Evolutionary conservation across 2,329 filamentous ascomycete genomes (phyloP).

Genomic region (Trichoderma sp.): DNA sequence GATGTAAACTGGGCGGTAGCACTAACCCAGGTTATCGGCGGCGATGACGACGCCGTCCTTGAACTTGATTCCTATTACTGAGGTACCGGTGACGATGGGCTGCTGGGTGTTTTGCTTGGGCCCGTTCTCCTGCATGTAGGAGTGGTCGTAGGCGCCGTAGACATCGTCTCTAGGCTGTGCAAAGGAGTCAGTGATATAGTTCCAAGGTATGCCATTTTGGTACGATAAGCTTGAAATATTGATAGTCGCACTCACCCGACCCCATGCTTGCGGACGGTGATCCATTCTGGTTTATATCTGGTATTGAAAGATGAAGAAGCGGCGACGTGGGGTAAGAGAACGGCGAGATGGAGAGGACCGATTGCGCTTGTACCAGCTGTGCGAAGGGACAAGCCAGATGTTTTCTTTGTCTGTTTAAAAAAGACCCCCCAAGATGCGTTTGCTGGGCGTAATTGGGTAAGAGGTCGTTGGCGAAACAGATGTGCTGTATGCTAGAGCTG

Average conservation of each 20-base stretch:
- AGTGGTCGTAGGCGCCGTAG: constrained; percentile 89
- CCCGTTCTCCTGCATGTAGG: constrained; percentile 72
- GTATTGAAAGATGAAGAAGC: constrained; percentile 20
- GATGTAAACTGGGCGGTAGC: neutral
- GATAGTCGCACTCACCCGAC: constrained; percentile 59
- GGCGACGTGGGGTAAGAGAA: constrained; percentile 24
- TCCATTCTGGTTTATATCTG: constrained; percentile 55
- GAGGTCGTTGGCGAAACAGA: neutral
- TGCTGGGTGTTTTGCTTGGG: constrained; percentile 88
- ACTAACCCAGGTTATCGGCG: constrained; percentile 88
- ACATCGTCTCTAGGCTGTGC: constrained; percentile 91
- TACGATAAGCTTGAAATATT: neutral
- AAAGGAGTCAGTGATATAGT: neutral
- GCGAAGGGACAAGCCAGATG: neutral
- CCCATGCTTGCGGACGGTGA: constrained; percentile 74
- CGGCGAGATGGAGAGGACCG: constrained; percentile 4
- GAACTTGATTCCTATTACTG: constrained; percentile 93
- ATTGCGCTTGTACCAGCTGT: constrained; percentile 10
- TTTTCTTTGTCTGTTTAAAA: neutral
- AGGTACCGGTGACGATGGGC: constrained; percentile 94
- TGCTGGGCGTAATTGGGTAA: neutral
- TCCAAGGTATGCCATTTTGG: neutral
- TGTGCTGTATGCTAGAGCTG: neutral
- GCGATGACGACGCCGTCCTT: constrained; percentile 95
- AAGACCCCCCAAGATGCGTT: neutral